These are phyloP conservation scores for Musa schizocarpa DNA, from an alignment of 176 grass and related monocot species.

Conservation along the genomic window DNA sequence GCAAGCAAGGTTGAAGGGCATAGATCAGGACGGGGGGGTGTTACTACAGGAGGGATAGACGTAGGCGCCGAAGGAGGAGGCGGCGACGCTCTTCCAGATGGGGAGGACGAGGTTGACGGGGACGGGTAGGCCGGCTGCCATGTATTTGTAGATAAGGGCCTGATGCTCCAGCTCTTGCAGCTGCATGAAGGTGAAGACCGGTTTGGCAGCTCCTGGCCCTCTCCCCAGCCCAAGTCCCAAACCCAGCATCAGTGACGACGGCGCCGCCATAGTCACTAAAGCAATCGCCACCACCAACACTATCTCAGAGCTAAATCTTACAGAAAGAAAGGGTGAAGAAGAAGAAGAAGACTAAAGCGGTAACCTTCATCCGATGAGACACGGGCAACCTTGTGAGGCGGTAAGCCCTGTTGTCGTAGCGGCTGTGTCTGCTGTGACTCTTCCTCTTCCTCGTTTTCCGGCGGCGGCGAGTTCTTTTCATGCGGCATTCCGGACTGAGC, in stretches of 20 bases:
- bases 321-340: too few relatives aligned
- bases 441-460: too few relatives aligned
- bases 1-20: neutral
- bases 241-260: conserved; percentile 49
- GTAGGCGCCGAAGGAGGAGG: conserved; percentile 66
- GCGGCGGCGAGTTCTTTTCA: too few relatives aligned
- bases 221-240: conserved; percentile 13
- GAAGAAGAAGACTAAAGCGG: neutral
- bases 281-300: too few relatives aligned
- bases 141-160: conserved; percentile 93
- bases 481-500: too few relatives aligned
- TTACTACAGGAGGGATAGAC: conserved; percentile 36
- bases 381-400: too few relatives aligned
- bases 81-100: conserved; percentile 90
- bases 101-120: conserved; percentile 84
- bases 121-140: conserved; percentile 65
- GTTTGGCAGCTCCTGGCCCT: conserved; percentile 14
- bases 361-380: too few relatives aligned
- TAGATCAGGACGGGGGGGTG: too few relatives aligned
- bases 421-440: too few relatives aligned
- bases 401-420: too few relatives aligned
- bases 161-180: conserved; percentile 95
- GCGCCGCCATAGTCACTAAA: conserved; percentile 45
- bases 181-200: conserved; percentile 89
- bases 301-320: too few relatives aligned